Evolutionary conservation across 371 early-diverging fungal species (phyloP), one percentile per base, ranked within the genome.

Genomic region (Phascolomyces articulosus): DNA sequence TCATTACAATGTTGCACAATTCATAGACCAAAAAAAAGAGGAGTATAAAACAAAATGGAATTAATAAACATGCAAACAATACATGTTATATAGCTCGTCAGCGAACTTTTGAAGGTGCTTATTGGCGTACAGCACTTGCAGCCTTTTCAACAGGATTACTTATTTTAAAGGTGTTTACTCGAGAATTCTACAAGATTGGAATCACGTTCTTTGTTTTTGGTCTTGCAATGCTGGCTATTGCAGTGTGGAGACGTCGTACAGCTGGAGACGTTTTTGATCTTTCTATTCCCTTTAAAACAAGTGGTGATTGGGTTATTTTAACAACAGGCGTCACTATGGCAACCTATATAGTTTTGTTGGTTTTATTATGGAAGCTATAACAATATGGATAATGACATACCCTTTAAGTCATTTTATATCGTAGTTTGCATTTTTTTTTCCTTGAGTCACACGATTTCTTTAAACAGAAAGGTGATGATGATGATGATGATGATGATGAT

Each of bases 71-170:
- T 62, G 41, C 23, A 38, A 23, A 28, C 6, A 34, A 34, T 34
- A 34, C 16, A n/a, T n/a, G n/a, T n/a, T n/a, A n/a, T 54, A 53
- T 63, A 88, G 92, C 92, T 11, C 84, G 88, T 7, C 89, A 92
- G 59, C 74, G 92, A 24, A 92, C 92, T 4, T 91, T 90, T 64
- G 92, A 91, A 67, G 92, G 92, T 9, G 91, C 92, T 13, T 92
- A 92, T 72, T 89, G 90, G 90, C 78, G 92, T 64, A 90, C 92
- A 20, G 81, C 90, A 21, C 67, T 92, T 23, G 85, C 86, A 28
- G 77, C 90, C 24, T 88, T 91, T 62, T 87, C 88, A 13, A 85
- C 86, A n/a, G 87, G 90, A 13, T 75, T 90, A 56, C 71, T 91
- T 40, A 82, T 91, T 57, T 64, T 92, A 40, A 88, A 89, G 26